Percentiles rank a stretch among this genome's conserved stretches.
These are phyloP conservation scores for Kwoniella bestiolae DNA, from an alignment of 768 basidiomycete species.

Conservation along the genomic window DNA sequence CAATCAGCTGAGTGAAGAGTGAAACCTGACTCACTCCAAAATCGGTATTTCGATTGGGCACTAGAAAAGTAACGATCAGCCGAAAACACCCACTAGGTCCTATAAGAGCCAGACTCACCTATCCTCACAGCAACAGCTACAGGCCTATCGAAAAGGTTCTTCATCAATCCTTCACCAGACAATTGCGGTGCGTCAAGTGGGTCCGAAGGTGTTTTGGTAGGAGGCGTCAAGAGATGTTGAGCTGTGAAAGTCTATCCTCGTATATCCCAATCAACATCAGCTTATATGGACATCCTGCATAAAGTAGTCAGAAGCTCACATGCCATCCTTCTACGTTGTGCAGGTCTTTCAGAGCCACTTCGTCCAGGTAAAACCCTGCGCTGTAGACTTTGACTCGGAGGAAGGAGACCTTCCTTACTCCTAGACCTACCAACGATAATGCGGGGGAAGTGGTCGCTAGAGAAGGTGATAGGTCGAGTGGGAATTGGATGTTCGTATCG, in stretches of 20 bases:
- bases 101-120: constrained; percentile 39
- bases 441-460: constrained; percentile 57
- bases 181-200: constrained; percentile 31
- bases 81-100: not conserved
- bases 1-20: not conserved
- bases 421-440: constrained; percentile 77
- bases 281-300: not conserved
- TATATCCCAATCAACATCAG: not conserved
- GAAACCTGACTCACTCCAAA: constrained; percentile 46
- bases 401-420: constrained; percentile 87
- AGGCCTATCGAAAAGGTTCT: constrained; percentile 45
- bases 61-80: constrained; percentile 29
- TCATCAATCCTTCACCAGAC: constrained; percentile 51
- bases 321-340: constrained; percentile 47
- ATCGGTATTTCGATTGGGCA: constrained; percentile 58
- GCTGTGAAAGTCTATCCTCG: constrained; percentile 39
- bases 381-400: constrained; percentile 86
- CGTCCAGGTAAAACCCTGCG: constrained; percentile 85
- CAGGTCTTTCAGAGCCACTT: constrained; percentile 55
- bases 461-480: constrained; percentile 32
- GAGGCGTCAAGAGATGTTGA: constrained; percentile 32
- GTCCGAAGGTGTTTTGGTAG: constrained; percentile 23
- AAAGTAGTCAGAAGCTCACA: constrained; percentile 28
- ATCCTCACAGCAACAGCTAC: constrained; percentile 56
- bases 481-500: constrained; percentile 57